These are phyloP conservation scores for Kernera saxatilis DNA, from an alignment of 345 rosid species.

Conservation along the genomic window DNA sequence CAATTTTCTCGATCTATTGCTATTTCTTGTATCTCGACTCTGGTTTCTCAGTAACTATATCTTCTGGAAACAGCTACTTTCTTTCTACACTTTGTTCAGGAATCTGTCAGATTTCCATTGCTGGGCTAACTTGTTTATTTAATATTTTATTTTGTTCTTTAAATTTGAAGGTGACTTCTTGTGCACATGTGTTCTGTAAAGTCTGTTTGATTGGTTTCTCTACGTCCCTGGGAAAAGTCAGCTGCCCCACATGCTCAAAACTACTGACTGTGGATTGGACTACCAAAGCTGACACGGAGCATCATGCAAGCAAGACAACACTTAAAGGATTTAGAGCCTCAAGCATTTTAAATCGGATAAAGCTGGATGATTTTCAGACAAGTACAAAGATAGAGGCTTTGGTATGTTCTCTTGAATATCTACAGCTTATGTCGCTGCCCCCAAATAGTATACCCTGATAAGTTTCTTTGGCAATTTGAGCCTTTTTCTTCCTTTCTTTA, in stretches of 20 bases:
- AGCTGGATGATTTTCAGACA: slow-evolving; percentile 76
- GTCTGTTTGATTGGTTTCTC: slow-evolving; percentile 75
- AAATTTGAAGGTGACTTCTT: slow-evolving; percentile 63
- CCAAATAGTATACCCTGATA: neutral
- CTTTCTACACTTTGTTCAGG: neutral
- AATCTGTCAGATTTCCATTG: neutral
- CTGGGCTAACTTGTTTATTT: slow-evolving; percentile 2
- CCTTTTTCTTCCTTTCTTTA: neutral
- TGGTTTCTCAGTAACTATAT: neutral
- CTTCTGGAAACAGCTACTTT: neutral
- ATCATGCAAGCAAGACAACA: slow-evolving; percentile 48
- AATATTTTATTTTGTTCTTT: neutral
- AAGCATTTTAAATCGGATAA: slow-evolving; percentile 82
- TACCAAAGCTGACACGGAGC: slow-evolving; percentile 41
- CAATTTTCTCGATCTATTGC: neutral
- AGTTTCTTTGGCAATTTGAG: neutral
- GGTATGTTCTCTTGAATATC: slow-evolving; percentile 41
- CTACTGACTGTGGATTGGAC: slow-evolving; percentile 75
- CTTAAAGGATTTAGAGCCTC: slow-evolving; percentile 72
- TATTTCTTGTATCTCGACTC: neutral
- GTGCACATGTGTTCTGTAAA: slow-evolving; percentile 84
- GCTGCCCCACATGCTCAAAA: slow-evolving; percentile 79
- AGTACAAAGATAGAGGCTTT: slow-evolving; percentile 99
- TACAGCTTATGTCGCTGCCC: neutral
- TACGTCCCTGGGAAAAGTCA: slow-evolving; percentile 53